phyloP scores from a whole-genome alignment of 352 stramenopile species.

The Peronospora destructor region DNA sequence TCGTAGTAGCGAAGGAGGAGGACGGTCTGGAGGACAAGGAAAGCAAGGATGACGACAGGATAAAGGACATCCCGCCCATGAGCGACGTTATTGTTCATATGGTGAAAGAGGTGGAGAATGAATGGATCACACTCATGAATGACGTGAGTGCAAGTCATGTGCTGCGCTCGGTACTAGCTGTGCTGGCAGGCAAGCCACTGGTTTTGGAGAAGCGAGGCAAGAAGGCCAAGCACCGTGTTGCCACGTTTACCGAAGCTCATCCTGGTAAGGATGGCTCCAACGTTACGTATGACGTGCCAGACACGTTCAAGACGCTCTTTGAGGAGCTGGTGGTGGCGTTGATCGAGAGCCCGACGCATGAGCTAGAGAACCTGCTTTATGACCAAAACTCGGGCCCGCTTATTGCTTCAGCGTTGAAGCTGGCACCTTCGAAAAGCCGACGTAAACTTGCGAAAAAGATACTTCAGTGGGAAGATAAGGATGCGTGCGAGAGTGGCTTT shows the following conservation, averaged over 20 bases:
- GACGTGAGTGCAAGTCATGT: conserved; percentile 83
- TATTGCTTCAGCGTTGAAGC: conserved; percentile 52
- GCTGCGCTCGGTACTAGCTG: conserved; percentile 60
- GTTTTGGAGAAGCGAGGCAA: conserved; percentile 75
- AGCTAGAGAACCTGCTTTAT: conserved; percentile 60
- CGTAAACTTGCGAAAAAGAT: conserved; percentile 54
- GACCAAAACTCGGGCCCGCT: conserved; percentile 70
- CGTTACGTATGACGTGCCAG: conserved; percentile 42
- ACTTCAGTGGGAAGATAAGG: conserved; percentile 65
- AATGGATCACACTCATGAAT: conserved; percentile 84
- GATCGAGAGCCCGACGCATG: conserved; percentile 32
- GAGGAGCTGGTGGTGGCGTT: conserved; percentile 49
- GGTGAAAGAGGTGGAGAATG: conserved; percentile 62
- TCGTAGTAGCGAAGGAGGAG: conserved; percentile 39
- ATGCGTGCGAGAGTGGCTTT: conserved; percentile 41
- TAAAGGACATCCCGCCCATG: conserved; percentile 57
- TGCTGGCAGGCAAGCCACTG: conserved; percentile 56
- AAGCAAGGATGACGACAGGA: conserved; percentile 51
- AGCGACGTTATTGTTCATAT: conserved; percentile 67
- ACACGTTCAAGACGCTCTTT: conserved; percentile 52
- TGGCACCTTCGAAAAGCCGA: conserved; percentile 43
- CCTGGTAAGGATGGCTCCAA: conserved; percentile 31
- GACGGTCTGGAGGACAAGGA: conserved; percentile 30
- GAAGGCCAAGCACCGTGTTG: conserved; percentile 67
- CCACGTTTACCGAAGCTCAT: conserved; percentile 47